Evolutionary conservation across 176 grass and related monocot genomes (phyloP), one percentile per base, ranked within the genome.

Genomic region (Carex scoparia): DNA sequence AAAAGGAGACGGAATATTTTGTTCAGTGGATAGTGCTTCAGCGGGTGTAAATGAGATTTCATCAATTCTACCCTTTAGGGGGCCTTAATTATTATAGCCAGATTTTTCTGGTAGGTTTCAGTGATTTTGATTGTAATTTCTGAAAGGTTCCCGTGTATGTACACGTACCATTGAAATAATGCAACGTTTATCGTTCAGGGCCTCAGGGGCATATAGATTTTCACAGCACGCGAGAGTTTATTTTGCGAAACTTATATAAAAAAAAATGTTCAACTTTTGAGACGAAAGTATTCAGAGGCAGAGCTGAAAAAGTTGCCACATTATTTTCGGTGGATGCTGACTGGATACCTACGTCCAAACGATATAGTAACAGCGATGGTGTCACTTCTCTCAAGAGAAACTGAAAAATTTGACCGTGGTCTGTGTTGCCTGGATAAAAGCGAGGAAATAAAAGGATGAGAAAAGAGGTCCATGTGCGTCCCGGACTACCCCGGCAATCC

Each of bases 11-110:
- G 81, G 61, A 55, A 58, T 79, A 79, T 79, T 79, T 79, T 79
- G 28, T 58, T 53, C 61, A 54, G 81, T 69, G 53, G 53, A 79
- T 79, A 35, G 53, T 79, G 53, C 51, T 35, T 56, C 61, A 65
- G 55, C 42, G 18, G 79, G 46, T 83, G 81, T 83, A 83, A 83
- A 83, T 83, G 81, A 83, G 81, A 83, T 64, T 67, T 83, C 12
- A 83, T 83, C 64, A 54, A 67, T 83, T 67, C 61, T 15, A 13
- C 61, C 44, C 63, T 83, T 1, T 15, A n/a, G 81, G 56, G 80
- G 80, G 16, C 40, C 4, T 84, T 85, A 85, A 85, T 78, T 85
- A 85, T 72, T n/a, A 85, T 77, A 74, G 30, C 33, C 48, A 58
- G 70, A 75, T 74, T 46, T 71, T 85, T 77, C 56, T 51, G 82